Percentiles rank a stretch among this genome's conserved stretches.
Evolutionary conservation across 257 asterid genomes (phyloP).

Genomic region (Linderniella brevidens): DNA sequence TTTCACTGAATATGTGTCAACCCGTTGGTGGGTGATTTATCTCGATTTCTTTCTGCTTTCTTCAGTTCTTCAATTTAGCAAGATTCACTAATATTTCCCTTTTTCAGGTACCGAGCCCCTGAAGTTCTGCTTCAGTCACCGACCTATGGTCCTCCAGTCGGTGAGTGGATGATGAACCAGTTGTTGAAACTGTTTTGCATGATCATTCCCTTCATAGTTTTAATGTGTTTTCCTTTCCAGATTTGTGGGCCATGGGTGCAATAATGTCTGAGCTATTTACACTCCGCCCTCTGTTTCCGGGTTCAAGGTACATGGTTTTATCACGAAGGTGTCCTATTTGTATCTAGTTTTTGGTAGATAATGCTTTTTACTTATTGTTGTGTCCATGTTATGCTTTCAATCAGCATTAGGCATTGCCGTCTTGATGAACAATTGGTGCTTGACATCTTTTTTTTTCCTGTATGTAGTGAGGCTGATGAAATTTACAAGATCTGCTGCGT

Average conservation of each 20-base stretch:
- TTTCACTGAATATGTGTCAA: constrained; percentile 86
- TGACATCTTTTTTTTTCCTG: constrained; percentile 2
- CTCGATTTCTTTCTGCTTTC: neutral
- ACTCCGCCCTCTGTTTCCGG: constrained; percentile 56
- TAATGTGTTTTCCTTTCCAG: constrained; percentile 12
- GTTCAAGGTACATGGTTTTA: constrained; percentile 26
- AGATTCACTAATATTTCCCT: constrained; percentile 2
- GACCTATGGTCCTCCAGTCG: constrained; percentile 73
- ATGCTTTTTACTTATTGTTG: neutral
- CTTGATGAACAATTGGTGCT: constrained; percentile 5
- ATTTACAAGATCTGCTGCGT: constrained; percentile 80
- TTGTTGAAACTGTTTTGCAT: constrained; percentile 1
- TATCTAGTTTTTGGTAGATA: neutral
- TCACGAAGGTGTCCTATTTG: neutral
- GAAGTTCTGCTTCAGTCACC: constrained; percentile 92
- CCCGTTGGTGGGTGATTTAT: constrained; percentile 71
- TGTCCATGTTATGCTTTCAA: neutral
- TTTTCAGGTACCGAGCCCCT: constrained; percentile 93
- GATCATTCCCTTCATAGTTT: constrained; percentile 1
- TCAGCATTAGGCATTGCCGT: neutral
- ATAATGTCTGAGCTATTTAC: constrained; percentile 59
- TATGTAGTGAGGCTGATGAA: constrained; percentile 82
- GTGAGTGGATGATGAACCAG: constrained; percentile 25
- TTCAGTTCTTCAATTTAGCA: constrained; percentile 6
- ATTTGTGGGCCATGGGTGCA: constrained; percentile 89